These are phyloP conservation scores for Pisolithus marmoratus DNA, from an alignment of 768 basidiomycete species.

Conservation along the genomic window DNA sequence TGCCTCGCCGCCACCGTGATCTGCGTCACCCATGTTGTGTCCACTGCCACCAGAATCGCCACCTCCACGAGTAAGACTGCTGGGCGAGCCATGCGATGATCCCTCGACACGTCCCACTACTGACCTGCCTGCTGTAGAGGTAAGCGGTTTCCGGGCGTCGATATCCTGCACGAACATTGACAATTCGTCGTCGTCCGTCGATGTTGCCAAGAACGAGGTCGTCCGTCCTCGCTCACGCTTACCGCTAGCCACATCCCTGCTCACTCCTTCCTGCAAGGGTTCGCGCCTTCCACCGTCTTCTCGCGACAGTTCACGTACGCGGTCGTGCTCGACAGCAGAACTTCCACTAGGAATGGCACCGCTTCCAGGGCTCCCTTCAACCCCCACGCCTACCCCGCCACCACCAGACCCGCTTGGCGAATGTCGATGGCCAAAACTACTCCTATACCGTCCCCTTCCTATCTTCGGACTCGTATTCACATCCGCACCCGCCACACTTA, in stretches of 20 bases:
- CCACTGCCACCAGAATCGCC: too few species aligned
- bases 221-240: slow-evolving; percentile 15
- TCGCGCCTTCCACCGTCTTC: not conserved
- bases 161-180: slow-evolving; percentile 76
- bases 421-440: slow-evolving; percentile 74
- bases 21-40: too few species aligned
- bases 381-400: slow-evolving; percentile 33
- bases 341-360: slow-evolving; percentile 15
- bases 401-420: slow-evolving; percentile 33
- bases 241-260: not conserved
- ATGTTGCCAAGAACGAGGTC: slow-evolving; percentile 41
- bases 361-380: slow-evolving; percentile 27
- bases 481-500: not conserved
- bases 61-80: too few species aligned
- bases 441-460: slow-evolving; percentile 62
- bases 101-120: not conserved
- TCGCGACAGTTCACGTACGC: not conserved
- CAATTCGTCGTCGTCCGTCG: slow-evolving; percentile 71
- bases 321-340: not conserved
- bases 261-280: slow-evolving; percentile 1
- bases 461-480: slow-evolving; percentile 11
- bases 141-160: slow-evolving; percentile 61
- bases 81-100: not conserved
- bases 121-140: slow-evolving; percentile 14
- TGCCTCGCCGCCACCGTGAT: not conserved